phyloP scores from a whole-genome alignment of 1,139 yeast genomes.

The Blastobotrys proliferans region DNA sequence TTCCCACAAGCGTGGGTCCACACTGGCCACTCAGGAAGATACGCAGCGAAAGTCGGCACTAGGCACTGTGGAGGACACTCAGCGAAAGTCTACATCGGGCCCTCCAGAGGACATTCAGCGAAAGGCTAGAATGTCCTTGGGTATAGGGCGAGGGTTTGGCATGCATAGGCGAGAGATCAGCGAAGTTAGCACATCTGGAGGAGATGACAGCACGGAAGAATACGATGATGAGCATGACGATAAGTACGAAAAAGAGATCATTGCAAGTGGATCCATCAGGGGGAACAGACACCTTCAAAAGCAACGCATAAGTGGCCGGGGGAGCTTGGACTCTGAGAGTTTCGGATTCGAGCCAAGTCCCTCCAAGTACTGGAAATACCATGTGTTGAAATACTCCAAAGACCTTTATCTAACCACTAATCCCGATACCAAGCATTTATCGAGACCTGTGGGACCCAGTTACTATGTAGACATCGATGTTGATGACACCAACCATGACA shows the following conservation, averaged over 20 bases:
- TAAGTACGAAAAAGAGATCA: slow-evolving; percentile 8
- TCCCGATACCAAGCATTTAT: slow-evolving; percentile 28
- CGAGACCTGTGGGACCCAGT: slow-evolving; percentile 28
- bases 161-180: too few relatives aligned
- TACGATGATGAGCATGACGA: slow-evolving; percentile 14
- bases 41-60: too few relatives aligned
- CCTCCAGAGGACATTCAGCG: too few relatives aligned
- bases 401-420: slow-evolving; percentile 31
- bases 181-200: too few relatives aligned
- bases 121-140: too few relatives aligned
- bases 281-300: not conserved
- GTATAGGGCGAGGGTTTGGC: too few relatives aligned
- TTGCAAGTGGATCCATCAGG: slow-evolving; percentile 2
- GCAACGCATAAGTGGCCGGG: too few relatives aligned
- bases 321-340: not conserved
- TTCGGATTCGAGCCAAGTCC: slow-evolving; percentile 3
- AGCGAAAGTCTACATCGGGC: too few relatives aligned
- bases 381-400: slow-evolving; percentile 29
- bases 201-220: slow-evolving; percentile 6
- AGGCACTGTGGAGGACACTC: too few relatives aligned
- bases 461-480: slow-evolving; percentile 24
- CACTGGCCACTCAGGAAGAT: too few relatives aligned
- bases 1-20: too few relatives aligned
- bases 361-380: slow-evolving; percentile 26
- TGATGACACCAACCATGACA: slow-evolving; percentile 2